phyloP scores from a whole-genome alignment of 2,329 filamentous ascomycete genomes.

The Colletotrichum navitas region DNA sequence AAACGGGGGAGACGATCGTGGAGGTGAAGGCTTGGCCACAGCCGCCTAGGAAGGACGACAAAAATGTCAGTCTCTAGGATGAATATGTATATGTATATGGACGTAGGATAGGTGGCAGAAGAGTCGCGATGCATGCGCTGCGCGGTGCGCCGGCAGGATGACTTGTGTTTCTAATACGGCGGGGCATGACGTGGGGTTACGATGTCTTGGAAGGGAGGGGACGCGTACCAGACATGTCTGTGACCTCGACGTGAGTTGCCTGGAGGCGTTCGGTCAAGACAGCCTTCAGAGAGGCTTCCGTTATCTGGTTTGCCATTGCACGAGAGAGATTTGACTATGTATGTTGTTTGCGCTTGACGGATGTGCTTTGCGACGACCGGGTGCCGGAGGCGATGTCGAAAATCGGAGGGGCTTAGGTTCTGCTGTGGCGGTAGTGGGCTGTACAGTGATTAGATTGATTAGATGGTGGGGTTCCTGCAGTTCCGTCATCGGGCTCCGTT shows the following conservation, averaged over 20 bases:
- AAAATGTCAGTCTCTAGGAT: neutral
- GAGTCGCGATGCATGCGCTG: neutral
- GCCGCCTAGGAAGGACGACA: conserved; percentile 59
- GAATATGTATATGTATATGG: neutral
- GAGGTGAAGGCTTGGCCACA: conserved; percentile 73
- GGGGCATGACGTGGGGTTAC: conserved; percentile 35
- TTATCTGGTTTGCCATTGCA: conserved; percentile 73
- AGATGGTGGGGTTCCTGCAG: conserved; percentile 39
- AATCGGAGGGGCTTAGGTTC: conserved; percentile 34
- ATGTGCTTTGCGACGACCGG: conserved; percentile 4
- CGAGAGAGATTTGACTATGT: neutral
- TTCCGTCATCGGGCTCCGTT: conserved; percentile 10
- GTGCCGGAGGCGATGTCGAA: conserved; percentile 33
- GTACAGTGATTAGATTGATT: conserved; percentile 42
- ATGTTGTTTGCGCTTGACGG: neutral
- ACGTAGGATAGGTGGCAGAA: neutral
- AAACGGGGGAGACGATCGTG: conserved; percentile 73
- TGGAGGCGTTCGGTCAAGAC: conserved; percentile 78
- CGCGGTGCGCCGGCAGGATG: conserved; percentile 8
- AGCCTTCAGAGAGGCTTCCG: conserved; percentile 76
- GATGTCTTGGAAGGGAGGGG: conserved; percentile 1
- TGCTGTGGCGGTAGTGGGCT: conserved; percentile 3
- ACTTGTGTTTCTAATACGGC: conserved; percentile 23
- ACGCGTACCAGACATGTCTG: conserved; percentile 87
- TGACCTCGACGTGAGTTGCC: conserved; percentile 86